phyloP scores from a whole-genome alignment of 2,329 filamentous ascomycete species.

The Elsinoe australis region DNA sequence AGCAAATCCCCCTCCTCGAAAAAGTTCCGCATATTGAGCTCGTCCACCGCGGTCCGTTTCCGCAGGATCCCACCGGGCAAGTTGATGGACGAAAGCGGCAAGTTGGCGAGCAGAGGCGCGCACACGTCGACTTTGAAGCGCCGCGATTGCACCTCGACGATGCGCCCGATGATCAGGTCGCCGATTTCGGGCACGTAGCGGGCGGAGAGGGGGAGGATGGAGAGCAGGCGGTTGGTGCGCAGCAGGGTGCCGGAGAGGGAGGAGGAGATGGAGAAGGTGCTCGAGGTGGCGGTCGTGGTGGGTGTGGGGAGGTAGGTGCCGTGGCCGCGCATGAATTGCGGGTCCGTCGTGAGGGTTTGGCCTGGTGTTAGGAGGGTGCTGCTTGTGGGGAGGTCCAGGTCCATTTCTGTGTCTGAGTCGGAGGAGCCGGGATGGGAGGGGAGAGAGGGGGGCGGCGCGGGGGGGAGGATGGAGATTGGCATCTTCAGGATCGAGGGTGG shows the following conservation, averaged over 20 bases:
- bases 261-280: slow-evolving; percentile 62
- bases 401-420: slow-evolving; percentile 32
- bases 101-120: slow-evolving; percentile 72
- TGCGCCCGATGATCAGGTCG: slow-evolving; percentile 86
- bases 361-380: slow-evolving; percentile 74
- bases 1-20: slow-evolving; percentile 92
- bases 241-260: slow-evolving; percentile 85
- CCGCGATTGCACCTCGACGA: slow-evolving; percentile 86
- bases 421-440: slow-evolving; percentile 25
- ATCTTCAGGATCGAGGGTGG: slow-evolving; percentile 32
- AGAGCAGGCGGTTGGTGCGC: slow-evolving; percentile 95
- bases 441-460: slow-evolving; percentile 34
- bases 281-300: slow-evolving; percentile 25
- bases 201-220: slow-evolving; percentile 79
- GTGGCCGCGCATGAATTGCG: slow-evolving; percentile 98
- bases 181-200: slow-evolving; percentile 95
- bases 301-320: slow-evolving; percentile 65
- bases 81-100: slow-evolving; percentile 87
- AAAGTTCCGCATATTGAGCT: slow-evolving; percentile 94
- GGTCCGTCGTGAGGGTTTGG: slow-evolving; percentile 76
- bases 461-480: slow-evolving; percentile 54
- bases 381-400: slow-evolving; percentile 41
- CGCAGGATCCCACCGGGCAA: slow-evolving; percentile 87
- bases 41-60: slow-evolving; percentile 87
- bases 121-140: slow-evolving; percentile 95